Percentiles rank a stretch among this genome's conserved stretches.
phyloP scores from a whole-genome alignment of 345 rosid species.

The Atalantia buxifolia region DNA sequence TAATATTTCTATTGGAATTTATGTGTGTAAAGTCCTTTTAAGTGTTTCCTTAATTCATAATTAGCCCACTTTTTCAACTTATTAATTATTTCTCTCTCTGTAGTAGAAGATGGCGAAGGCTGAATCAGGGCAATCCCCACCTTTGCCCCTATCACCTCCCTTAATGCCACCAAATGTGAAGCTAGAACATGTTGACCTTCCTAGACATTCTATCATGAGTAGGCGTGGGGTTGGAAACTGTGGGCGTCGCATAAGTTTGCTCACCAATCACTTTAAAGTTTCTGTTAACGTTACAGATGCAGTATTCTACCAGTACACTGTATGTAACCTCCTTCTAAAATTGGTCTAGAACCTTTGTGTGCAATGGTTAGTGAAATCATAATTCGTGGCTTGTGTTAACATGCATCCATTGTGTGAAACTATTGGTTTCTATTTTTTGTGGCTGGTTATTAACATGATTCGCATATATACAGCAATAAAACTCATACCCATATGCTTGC shows the following conservation, averaged over 20 bases:
- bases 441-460: no score
- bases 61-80: background rate
- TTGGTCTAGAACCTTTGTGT: no score
- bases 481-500: no score
- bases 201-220: slow-evolving; percentile 40
- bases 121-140: slow-evolving; percentile 19
- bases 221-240: slow-evolving; percentile 51
- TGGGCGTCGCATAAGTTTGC: slow-evolving; percentile 50
- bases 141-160: slow-evolving; percentile 29
- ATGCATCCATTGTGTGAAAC: no score
- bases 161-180: slow-evolving; percentile 20
- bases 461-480: no score
- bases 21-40: background rate
- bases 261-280: slow-evolving; percentile 71
- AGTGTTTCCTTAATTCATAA: background rate
- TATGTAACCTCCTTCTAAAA: no score
- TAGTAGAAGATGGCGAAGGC: slow-evolving; percentile 44
- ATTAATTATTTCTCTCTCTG: background rate
- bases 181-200: slow-evolving; percentile 30
- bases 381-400: no score
- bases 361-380: no score
- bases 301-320: slow-evolving; percentile 74
- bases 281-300: slow-evolving; percentile 47
- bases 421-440: no score
- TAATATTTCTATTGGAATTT: background rate